Evolutionary conservation across 768 basidiomycete genomes (phyloP).

Genomic region (Auricularia heimuer): DNA sequence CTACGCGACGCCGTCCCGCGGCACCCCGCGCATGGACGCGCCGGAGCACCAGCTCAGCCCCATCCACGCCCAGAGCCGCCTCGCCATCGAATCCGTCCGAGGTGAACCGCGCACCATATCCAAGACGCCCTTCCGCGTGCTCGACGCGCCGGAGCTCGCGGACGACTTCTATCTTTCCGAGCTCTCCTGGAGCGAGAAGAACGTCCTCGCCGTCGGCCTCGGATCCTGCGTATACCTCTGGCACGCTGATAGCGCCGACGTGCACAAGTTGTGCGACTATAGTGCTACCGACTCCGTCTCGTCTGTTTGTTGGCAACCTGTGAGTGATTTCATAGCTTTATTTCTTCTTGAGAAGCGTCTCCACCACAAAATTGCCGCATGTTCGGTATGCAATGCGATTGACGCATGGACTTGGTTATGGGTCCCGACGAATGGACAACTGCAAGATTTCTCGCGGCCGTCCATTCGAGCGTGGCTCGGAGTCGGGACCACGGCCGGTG

Average conservation of each 20-base stretch:
- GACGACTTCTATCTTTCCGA: constrained; percentile 99
- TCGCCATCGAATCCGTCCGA: constrained; percentile 75
- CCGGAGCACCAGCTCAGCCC: constrained; percentile 88
- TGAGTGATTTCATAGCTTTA: background rate
- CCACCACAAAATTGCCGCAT: too few species aligned
- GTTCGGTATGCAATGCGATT: too few species aligned
- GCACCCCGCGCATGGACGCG: constrained; percentile 62
- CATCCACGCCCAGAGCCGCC: constrained; percentile 72
- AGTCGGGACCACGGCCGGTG: too few species aligned
- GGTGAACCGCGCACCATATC: constrained; percentile 73
- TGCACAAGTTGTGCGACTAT: constrained; percentile 80
- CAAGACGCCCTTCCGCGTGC: constrained; percentile 93
- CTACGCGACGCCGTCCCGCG: constrained; percentile 14
- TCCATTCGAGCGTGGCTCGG: too few species aligned
- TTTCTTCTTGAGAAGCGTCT: too few species aligned
- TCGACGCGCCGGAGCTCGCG: constrained; percentile 93
- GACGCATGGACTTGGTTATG: too few species aligned
- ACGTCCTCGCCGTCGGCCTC: constrained; percentile 89
- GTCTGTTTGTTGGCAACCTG: constrained; percentile 70
- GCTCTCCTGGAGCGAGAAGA: constrained; percentile 94
- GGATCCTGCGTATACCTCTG: constrained; percentile 92
- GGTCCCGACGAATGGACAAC: too few species aligned
- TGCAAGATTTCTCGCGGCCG: too few species aligned
- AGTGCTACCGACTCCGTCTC: constrained; percentile 64
- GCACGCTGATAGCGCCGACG: constrained; percentile 89